These are phyloP conservation scores for Colletotrichum cordylinicola DNA, from an alignment of 2,329 filamentous ascomycete genomes.

Conservation along the genomic window DNA sequence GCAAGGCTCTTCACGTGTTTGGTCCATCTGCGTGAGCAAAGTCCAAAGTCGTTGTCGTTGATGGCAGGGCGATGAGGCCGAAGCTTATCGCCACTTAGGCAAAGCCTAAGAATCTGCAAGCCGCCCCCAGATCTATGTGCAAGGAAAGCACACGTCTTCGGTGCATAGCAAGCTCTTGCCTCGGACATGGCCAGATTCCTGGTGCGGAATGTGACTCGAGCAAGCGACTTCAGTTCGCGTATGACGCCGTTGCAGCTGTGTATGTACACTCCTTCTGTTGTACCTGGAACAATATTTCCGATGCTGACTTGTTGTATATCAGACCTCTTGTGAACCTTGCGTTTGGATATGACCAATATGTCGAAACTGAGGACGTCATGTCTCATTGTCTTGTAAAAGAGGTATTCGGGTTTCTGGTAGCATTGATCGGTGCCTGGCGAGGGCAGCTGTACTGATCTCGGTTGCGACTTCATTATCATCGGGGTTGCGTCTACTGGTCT, in stretches of 20 bases:
- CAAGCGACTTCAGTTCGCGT: neutral
- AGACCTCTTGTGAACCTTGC: neutral
- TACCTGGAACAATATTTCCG: neutral
- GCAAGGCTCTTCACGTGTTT: neutral
- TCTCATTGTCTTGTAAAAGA: neutral
- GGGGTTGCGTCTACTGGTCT: neutral
- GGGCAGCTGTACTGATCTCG: neutral
- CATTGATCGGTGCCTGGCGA: neutral
- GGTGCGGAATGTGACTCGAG: neutral
- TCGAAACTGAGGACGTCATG: neutral
- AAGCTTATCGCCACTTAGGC: fast-evolving
- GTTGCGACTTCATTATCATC: neutral
- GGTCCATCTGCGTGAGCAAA: neutral
- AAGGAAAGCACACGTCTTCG: neutral
- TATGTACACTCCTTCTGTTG: neutral
- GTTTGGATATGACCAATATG: neutral
- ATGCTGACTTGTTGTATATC: neutral
- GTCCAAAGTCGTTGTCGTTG: fast-evolving
- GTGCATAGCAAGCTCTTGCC: neutral
- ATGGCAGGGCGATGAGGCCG: neutral
- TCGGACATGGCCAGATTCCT: neutral
- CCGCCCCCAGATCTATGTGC: neutral
- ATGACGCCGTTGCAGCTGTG: neutral
- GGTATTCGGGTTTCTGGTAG: neutral
- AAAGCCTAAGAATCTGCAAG: neutral